Conservation (phyloP, 176 grass and related monocot genomes). For the Canna indica region DNA sequence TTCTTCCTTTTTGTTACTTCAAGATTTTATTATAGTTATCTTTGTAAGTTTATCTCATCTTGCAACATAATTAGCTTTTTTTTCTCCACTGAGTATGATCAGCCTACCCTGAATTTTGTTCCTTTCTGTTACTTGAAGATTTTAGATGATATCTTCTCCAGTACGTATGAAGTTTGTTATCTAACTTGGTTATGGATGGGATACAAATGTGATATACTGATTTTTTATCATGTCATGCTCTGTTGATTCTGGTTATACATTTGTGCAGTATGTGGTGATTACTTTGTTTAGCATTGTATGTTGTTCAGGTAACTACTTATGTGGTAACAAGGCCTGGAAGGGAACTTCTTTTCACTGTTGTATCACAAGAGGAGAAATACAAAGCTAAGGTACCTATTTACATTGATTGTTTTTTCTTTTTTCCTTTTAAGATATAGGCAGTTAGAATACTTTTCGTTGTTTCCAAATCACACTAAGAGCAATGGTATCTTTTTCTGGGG, state of each 20-base stretch:
- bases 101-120: neutral
- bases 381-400: constrained; percentile 72
- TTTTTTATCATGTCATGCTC: neutral
- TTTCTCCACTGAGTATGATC: neutral
- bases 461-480: neutral
- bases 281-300: neutral
- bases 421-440: neutral
- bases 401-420: neutral
- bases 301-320: constrained; percentile 65
- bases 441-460: neutral
- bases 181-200: neutral
- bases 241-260: neutral
- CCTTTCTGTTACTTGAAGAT: neutral
- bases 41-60: neutral
- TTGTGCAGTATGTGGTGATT: neutral
- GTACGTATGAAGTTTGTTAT: neutral
- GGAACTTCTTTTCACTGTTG: constrained; percentile 89
- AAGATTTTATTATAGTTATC: neutral
- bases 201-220: neutral
- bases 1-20: neutral
- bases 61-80: neutral
- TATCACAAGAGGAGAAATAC: constrained; percentile 92
- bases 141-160: neutral
- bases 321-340: constrained; percentile 92
- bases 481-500: neutral